phyloP scores from a whole-genome alignment of 176 grass and related monocot species.

The Oryza australiensis region DNA sequence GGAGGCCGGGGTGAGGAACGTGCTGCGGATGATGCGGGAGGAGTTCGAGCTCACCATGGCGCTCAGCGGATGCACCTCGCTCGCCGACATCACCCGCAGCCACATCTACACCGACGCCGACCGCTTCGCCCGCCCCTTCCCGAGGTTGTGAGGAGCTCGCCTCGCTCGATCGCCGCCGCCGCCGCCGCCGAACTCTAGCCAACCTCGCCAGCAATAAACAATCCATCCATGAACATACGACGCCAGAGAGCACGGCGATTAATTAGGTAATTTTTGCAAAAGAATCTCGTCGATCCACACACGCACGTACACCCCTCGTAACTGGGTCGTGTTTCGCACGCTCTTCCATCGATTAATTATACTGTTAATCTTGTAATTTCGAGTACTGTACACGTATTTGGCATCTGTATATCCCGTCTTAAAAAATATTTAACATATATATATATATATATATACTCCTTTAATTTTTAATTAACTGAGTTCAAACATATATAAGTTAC shows the following conservation, averaged over 20 bases:
- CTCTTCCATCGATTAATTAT: not conserved
- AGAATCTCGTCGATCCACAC: not conserved
- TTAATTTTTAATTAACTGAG: not conserved
- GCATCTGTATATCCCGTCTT: not conserved
- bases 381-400: not conserved
- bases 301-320: too few relatives aligned
- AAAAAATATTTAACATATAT: too few relatives aligned
- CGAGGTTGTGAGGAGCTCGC: constrained; percentile 34
- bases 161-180: not conserved
- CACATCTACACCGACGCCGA: constrained; percentile 68
- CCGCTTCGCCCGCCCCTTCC: constrained; percentile 37
- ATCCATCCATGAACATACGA: not conserved
- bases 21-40: constrained; percentile 82
- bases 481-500: too few relatives aligned
- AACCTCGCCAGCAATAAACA: not conserved
- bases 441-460: not conserved
- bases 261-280: not conserved
- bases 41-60: constrained; percentile 86
- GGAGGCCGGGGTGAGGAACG: constrained; percentile 64
- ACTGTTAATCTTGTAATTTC: not conserved
- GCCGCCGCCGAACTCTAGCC: not conserved
- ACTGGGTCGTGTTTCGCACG: too few relatives aligned
- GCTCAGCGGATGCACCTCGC: constrained; percentile 74
- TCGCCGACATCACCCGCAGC: constrained; percentile 71
- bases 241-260: not conserved